Base-by-base conservation (phyloP, 2,329 filamentous ascomycete species). In the Cylindrodendrum hubeiense region DNA sequence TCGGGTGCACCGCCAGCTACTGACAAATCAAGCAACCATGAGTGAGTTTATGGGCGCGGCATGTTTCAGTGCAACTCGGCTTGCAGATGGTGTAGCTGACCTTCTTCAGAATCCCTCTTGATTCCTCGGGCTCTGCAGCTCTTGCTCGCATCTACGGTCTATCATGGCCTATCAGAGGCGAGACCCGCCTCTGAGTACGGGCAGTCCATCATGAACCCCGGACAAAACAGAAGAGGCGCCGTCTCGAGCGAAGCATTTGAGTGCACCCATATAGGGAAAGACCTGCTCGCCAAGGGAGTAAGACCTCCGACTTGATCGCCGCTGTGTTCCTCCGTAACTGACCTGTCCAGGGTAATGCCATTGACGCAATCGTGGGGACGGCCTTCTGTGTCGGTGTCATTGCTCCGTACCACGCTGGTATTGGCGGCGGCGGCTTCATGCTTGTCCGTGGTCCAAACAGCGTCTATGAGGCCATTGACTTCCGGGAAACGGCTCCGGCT, bases 381-480 rank as follows among this genome's bases (percentile, higher is more conserved):
- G 89, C 89, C 8, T 86, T 95, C 54, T 95, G 93, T 68, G 87
- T 94, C 39, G 93, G 93, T 6, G 90, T 93, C 7, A 86, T 92
- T 47, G 91, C 87, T 60, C 93, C 93, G 89, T 93, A 93, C 71
- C 92, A 95, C 77, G 88, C 87, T 43, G 95, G 95, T 17, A 91
- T 98, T 64, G 95, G 93, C 21, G 95, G 95, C 7, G 95, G 95
- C 43, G 95, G 95, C 2, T 98, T 98, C 80, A 92, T 94, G 86
- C 84, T 97, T 5, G 88, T 97, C 5, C 90, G 93, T 51, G 85
- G 89, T 34, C 81, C 88, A 17, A 84, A 93, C 63, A 94, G 94
- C n/a, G 83, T 84, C 19, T 97, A 95, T 76, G 94, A 97, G 75
- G 90, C 91, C 63, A 90, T 98, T 71, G 95, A 98, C 79, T 98